Conservation (phyloP, 2,329 filamentous ascomycete genomes). For the Ophiostoma australiae region DNA sequence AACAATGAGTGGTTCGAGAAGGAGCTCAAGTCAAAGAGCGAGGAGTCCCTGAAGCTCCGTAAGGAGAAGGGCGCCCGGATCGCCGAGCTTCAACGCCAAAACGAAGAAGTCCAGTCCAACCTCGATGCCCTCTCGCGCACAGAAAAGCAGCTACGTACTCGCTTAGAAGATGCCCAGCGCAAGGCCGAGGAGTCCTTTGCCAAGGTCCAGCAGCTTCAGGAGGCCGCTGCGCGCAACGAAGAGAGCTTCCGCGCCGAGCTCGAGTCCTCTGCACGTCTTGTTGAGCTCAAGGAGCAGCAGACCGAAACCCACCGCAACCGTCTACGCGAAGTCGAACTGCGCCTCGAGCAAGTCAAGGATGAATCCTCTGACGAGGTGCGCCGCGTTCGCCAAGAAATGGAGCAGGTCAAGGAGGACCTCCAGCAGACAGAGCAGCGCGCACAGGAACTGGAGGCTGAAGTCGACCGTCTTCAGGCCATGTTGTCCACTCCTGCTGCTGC, state of each 20-base stretch:
- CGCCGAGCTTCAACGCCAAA: constrained; percentile 77
- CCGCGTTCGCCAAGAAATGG: constrained; percentile 52
- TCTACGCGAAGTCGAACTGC: constrained; percentile 62
- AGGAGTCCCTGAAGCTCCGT: constrained; percentile 81
- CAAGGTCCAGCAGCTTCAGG: constrained; percentile 79
- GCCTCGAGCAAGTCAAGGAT: constrained; percentile 60
- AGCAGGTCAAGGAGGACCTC: constrained; percentile 48
- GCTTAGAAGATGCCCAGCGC: constrained; percentile 75
- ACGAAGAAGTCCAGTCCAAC: constrained; percentile 75
- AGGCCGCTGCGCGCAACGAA: constrained; percentile 73
- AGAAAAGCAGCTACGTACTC: constrained; percentile 73
- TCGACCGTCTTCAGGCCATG: constrained; percentile 50
- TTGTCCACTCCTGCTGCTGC: constrained; percentile 35
- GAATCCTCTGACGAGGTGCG: constrained; percentile 59
- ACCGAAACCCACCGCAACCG: constrained; percentile 67
- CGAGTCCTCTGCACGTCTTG: constrained; percentile 72
- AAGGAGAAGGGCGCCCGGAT: constrained; percentile 93
- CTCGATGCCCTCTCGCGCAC: constrained; percentile 73
- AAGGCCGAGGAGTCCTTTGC: constrained; percentile 80
- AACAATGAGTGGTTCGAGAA: constrained; percentile 91
- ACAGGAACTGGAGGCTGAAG: constrained; percentile 48
- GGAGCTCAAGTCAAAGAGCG: constrained; percentile 84
- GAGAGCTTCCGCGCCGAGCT: constrained; percentile 84
- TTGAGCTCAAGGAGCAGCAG: constrained; percentile 74
- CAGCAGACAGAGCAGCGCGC: constrained; percentile 45